Conservation (phyloP, 768 basidiomycete species). For the Suillus ampliporus region DNA sequence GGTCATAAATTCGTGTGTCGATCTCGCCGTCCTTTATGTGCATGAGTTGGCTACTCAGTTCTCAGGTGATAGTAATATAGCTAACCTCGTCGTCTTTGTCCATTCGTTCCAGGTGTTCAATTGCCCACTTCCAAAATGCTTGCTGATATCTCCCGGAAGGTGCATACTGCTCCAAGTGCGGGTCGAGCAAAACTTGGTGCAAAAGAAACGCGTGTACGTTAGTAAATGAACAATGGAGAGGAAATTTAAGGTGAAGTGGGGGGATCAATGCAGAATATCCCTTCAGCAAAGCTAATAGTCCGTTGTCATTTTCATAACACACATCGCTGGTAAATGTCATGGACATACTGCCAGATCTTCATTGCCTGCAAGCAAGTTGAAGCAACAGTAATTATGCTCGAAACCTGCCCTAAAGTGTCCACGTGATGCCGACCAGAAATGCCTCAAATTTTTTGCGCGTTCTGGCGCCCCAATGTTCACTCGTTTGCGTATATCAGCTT, state of each 20-base stretch:
- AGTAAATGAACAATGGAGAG: conserved; percentile 41
- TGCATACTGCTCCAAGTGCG: conserved; percentile 61
- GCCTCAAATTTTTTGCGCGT: conserved; percentile 23
- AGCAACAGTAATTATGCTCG: too few relatives aligned
- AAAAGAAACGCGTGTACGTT: conserved; percentile 63
- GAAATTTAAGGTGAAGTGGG: conserved; percentile 48
- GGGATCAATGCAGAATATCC: conserved; percentile 59
- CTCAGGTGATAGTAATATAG: conserved; percentile 9
- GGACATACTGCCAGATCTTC: not conserved
- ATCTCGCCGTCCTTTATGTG: conserved; percentile 59
- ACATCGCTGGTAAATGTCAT: not conserved
- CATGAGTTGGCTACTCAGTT: not conserved
- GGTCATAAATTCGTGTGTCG: conserved; percentile 66
- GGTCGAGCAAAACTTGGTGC: conserved; percentile 51
- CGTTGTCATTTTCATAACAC: conserved; percentile 9
- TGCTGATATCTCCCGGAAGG: conserved; percentile 68
- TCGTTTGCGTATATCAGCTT: conserved; percentile 24
- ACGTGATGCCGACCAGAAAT: conserved; percentile 11
- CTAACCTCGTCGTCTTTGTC: conserved; percentile 51
- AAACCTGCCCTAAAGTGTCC: not conserved
- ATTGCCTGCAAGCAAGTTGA: too few relatives aligned
- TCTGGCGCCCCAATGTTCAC: conserved; percentile 24
- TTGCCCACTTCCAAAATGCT: conserved; percentile 77
- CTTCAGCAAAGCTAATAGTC: conserved; percentile 51
- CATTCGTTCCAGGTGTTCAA: conserved; percentile 57